Percentiles rank a stretch among this genome's conserved stretches.
These are phyloP conservation scores for Penicillium psychrosexuale DNA, from an alignment of 2,329 filamentous ascomycete species.

Conservation along the genomic window DNA sequence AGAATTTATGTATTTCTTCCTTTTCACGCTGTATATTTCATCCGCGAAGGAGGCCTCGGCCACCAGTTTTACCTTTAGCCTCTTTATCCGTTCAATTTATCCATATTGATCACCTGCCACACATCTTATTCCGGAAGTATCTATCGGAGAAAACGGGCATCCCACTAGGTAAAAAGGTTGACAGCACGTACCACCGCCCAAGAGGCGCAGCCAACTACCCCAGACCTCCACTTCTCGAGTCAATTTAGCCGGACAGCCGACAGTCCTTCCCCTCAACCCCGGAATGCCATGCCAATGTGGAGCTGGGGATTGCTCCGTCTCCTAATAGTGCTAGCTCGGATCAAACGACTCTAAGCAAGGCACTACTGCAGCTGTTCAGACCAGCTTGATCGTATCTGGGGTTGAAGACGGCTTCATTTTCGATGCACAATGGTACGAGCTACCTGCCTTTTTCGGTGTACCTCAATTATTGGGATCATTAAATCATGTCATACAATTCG, in stretches of 20 bases:
- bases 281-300: not conserved
- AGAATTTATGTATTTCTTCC: constrained; percentile 10
- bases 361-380: not conserved
- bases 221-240: not conserved
- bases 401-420: constrained; percentile 11
- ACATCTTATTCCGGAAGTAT: not conserved
- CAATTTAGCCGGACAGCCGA: constrained; percentile 13
- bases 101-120: not conserved
- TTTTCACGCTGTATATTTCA: not conserved
- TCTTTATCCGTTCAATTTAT: not conserved
- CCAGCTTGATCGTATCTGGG: not conserved
- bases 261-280: not conserved
- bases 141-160: not conserved
- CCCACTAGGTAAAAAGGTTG: constrained; percentile 17
- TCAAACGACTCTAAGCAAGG: not conserved
- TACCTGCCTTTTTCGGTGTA: not conserved
- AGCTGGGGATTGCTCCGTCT: constrained; percentile 17
- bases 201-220: not conserved
- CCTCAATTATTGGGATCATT: not conserved
- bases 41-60: not conserved
- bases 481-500: not conserved
- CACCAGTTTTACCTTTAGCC: not conserved
- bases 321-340: constrained; percentile 15
- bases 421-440: not conserved
- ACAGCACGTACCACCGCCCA: not conserved